A percentile compares a stretch with the other conserved stretches of the same genome.
Conservation (phyloP, 228 moss, liverwort and hornwort genomes). For the Sphagnum magellanicum region DNA sequence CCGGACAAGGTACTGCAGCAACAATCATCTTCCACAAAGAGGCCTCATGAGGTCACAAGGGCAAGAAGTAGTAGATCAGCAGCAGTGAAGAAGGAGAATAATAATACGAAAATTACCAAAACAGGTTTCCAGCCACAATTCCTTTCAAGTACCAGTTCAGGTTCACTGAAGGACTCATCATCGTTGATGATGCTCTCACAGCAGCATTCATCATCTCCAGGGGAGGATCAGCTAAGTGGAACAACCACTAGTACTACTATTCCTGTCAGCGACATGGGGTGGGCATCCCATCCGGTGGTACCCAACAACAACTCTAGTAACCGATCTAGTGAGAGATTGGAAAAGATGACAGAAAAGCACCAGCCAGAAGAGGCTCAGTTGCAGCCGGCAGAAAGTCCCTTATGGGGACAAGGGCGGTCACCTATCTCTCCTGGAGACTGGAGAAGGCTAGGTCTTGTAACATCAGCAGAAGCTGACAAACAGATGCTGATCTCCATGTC, state of each 20-base stretch:
- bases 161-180: too few relatives aligned
- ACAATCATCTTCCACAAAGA: background rate
- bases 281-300: slow-evolving; percentile 9
- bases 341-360: slow-evolving; percentile 10
- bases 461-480: slow-evolving; percentile 52
- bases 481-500: slow-evolving; percentile 67
- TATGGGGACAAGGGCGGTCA: slow-evolving; percentile 33
- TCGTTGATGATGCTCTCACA: too few relatives aligned
- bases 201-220: too few relatives aligned
- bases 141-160: too few relatives aligned
- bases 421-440: slow-evolving; percentile 63
- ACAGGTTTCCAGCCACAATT: too few relatives aligned
- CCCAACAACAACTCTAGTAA: background rate
- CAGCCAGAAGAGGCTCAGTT: slow-evolving; percentile 6
- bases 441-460: slow-evolving; percentile 35
- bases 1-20: too few relatives aligned
- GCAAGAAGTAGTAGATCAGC: slow-evolving; percentile 12
- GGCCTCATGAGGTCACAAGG: slow-evolving; percentile 4
- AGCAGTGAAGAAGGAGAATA: too few relatives aligned
- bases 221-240: too few relatives aligned
- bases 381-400: slow-evolving; percentile 22
- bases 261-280: background rate
- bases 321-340: slow-evolving; percentile 7
- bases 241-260: too few relatives aligned
- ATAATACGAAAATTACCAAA: too few relatives aligned